Evolutionary conservation across 1,284 basidiomycete species (phyloP), one percentile per base, ranked within the genome.

Genomic region (Austropuccinia psidii): DNA sequence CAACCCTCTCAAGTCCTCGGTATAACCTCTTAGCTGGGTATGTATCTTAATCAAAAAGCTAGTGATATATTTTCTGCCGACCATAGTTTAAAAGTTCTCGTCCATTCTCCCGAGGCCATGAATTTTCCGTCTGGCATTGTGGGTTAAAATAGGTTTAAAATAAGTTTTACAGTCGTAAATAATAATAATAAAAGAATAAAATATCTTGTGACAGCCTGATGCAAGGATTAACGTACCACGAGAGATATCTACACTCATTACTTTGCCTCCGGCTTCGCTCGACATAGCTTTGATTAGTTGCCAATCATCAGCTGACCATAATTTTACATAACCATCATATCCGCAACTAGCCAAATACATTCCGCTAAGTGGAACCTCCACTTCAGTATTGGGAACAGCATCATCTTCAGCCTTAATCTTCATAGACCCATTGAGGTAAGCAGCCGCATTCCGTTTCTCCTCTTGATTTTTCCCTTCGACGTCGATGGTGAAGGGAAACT

Each of bases 231-330:
- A 73, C 79, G 41, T 65, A 80, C 79, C 79, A 50, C 74, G 69
- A 50, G 88, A 87, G 29, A 98, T 84, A 80, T 98, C 96, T 37
- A 95, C 93, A 41, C 90, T 93, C 96, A 98, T 98, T 74, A 98
- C 93, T 81, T 98, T 98, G 41, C 93, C 93, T 19, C 75, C 76
- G 6, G 90, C 89, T 80, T 98, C 95, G 17, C 93, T 94, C 39
- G 90, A 88, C 75, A 99, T 84, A 58, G 90, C 90, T 75, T 89
- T 86, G 57, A 97, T 84, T 41, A 95, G 83, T 78, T 93, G 91
- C 95, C 96, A 99, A 80, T 98, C 96, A 80, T 98, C 96, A 31
- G 95, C 92, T 77, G 89, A 92, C 96, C 96, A 99, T 57, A 98
- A 80, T 80, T 96, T 93, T 76, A 98, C 92, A 74, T 90, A 87